phyloP scores from a whole-genome alignment of 371 early-diverging fungal species.

The Pancytospora epiphaga region DNA sequence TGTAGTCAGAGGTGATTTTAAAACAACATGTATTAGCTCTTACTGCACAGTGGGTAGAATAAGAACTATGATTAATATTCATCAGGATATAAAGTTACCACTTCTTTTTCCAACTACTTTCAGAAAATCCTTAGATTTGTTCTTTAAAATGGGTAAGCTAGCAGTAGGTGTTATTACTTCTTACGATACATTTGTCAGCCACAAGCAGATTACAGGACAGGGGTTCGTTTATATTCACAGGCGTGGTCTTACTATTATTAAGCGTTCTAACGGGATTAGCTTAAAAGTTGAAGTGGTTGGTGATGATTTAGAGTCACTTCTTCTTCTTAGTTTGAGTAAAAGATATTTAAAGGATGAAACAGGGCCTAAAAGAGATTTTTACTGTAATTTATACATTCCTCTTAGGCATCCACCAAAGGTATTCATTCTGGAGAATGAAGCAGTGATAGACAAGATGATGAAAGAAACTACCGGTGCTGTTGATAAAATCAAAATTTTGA shows the following conservation, averaged over 20 bases:
- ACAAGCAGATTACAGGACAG: not conserved
- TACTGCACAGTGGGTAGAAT: too few species aligned
- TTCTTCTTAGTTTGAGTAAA: not conserved
- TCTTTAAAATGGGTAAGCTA: too few species aligned
- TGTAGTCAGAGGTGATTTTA: too few species aligned
- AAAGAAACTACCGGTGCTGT: not conserved
- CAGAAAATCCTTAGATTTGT: too few species aligned
- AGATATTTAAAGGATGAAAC: not conserved
- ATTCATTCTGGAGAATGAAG: not conserved
- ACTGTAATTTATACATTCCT: not conserved
- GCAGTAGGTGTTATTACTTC: not conserved
- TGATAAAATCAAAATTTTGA: not conserved
- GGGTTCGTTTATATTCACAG: slow-evolving; percentile 1
- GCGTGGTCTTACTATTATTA: not conserved
- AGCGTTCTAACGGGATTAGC: not conserved
- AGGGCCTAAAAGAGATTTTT: not conserved
- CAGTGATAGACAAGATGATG: not conserved
- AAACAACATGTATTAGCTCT: too few species aligned
- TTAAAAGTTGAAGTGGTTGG: not conserved
- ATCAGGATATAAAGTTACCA: too few species aligned
- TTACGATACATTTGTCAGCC: not conserved
- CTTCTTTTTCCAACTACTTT: too few species aligned
- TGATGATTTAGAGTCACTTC: not conserved
- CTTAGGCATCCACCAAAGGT: not conserved
- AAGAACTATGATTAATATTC: too few species aligned